Conservation (phyloP, 2,329 filamentous ascomycete genomes). For the Calonectria multiphialidica region DNA sequence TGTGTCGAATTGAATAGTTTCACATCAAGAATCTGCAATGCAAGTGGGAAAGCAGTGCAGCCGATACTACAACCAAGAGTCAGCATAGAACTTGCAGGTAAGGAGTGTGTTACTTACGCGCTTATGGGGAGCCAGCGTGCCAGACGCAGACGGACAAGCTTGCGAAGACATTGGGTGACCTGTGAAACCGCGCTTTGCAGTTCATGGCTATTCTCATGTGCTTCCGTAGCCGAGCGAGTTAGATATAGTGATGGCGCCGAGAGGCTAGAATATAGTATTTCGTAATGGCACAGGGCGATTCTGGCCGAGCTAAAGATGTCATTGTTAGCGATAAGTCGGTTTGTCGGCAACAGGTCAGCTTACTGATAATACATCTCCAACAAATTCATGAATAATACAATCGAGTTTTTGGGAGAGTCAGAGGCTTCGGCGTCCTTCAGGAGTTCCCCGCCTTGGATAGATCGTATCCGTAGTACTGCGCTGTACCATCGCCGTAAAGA, state of each 20-base stretch:
- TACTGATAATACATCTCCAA: constrained; percentile 45
- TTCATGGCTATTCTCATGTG: constrained; percentile 34
- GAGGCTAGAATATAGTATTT: constrained; percentile 34
- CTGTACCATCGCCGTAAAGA: constrained; percentile 37
- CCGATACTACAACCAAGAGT: constrained; percentile 26
- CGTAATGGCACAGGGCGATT: constrained; percentile 38
- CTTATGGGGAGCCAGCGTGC: constrained; percentile 41
- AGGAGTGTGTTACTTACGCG: constrained; percentile 24
- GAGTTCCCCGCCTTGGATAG: constrained; percentile 24
- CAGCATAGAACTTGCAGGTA: not conserved
- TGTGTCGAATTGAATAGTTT: constrained; percentile 31
- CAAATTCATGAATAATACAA: constrained; percentile 37
- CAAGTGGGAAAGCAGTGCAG: constrained; percentile 38
- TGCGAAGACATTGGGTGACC: constrained; percentile 36
- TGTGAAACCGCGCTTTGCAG: constrained; percentile 36
- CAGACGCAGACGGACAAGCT: constrained; percentile 28
- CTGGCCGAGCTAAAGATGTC: constrained; percentile 28
- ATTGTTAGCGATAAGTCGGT: not conserved
- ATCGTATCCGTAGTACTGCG: constrained; percentile 31
- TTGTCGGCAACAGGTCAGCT: not conserved
- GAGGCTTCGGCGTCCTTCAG: constrained; percentile 10
- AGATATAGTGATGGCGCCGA: constrained; percentile 17
- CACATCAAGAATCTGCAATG: constrained; percentile 38
- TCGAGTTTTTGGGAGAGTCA: constrained; percentile 25
- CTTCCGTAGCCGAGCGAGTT: constrained; percentile 4